Conservation (phyloP, 2,329 filamentous ascomycete genomes). For the Colletotrichum somersetense region DNA sequence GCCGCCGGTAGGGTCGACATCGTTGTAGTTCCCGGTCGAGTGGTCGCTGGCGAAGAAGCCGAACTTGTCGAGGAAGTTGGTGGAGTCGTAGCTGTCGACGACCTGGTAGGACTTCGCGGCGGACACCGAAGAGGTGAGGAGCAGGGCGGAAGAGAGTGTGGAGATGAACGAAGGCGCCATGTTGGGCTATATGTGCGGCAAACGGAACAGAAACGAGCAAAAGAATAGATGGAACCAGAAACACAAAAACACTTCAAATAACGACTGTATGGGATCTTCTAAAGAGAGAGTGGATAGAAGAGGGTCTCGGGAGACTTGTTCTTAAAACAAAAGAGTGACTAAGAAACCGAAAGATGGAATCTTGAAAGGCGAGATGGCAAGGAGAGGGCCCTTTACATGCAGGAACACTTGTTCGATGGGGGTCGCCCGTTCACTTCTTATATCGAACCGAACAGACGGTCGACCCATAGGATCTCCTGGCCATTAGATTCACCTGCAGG, state of each 20-base stretch:
- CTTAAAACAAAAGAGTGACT: constrained; percentile 36
- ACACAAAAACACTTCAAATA: constrained; percentile 18
- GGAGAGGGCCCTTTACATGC: constrained; percentile 17
- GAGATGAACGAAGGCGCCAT: constrained; percentile 42
- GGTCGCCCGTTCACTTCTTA: constrained; percentile 28
- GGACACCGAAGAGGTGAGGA: constrained; percentile 30
- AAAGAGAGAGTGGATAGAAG: constrained; percentile 25
- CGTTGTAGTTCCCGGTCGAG: constrained; percentile 43
- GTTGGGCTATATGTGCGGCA: background rate
- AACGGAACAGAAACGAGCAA: background rate
- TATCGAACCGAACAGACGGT: constrained; percentile 25
- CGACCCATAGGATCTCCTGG: constrained; percentile 21
- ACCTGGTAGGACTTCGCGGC: constrained; percentile 38
- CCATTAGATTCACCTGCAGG: constrained; percentile 28
- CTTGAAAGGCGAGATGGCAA: constrained; percentile 17
- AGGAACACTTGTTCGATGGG: constrained; percentile 23
- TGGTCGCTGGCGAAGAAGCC: constrained; percentile 52
- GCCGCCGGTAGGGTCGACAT: constrained; percentile 72
- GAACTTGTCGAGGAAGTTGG: constrained; percentile 64
- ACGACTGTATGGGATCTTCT: constrained; percentile 21
- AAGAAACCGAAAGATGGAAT: constrained; percentile 25
- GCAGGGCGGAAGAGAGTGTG: constrained; percentile 39
- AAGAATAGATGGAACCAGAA: background rate
- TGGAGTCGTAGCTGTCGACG: constrained; percentile 41
- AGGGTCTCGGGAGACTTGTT: background rate